These are phyloP conservation scores for Speleostelium caveatum DNA, from an alignment of 78 protist species.

Conservation along the genomic window DNA sequence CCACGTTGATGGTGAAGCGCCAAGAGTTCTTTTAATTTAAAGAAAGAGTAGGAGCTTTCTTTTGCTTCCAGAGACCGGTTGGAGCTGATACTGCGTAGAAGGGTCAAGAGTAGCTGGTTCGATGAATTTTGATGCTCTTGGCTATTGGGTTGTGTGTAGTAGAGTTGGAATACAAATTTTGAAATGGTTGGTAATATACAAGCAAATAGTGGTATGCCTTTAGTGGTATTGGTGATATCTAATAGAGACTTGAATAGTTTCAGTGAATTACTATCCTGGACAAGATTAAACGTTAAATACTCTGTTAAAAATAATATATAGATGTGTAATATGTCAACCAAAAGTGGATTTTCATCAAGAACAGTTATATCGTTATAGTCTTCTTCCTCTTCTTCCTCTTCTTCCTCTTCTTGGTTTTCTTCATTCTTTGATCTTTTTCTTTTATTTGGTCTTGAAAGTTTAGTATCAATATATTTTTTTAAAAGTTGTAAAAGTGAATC, in stretches of 20 bases:
- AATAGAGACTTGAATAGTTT: not conserved
- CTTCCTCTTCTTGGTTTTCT: not conserved
- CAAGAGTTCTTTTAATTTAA: constrained; percentile 30
- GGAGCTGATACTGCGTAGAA: not conserved
- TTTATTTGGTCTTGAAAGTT: not conserved
- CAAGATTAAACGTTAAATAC: constrained; percentile 17
- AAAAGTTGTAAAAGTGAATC: not conserved
- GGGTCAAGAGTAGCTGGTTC: not conserved
- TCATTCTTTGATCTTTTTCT: constrained; percentile 10
- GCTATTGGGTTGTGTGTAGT: not conserved
- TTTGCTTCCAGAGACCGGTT: not conserved
- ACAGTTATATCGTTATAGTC: not conserved
- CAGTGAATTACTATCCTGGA: not conserved
- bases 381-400: not conserved
- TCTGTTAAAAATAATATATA: constrained; percentile 30
- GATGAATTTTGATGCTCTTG: not conserved
- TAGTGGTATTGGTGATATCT: not conserved
- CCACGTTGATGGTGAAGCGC: constrained; percentile 5
- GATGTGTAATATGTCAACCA: not conserved
- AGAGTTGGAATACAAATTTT: constrained; percentile 34
- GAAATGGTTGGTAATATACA: constrained; percentile 17
- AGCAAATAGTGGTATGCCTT: not conserved
- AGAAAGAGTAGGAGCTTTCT: not conserved
- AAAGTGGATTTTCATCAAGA: constrained; percentile 1
- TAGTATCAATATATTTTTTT: not conserved